A percentile compares a stretch with the other conserved stretches of the same genome.
Conservation (phyloP, 768 basidiomycete species). For the Kwoniella dendrophila region DNA sequence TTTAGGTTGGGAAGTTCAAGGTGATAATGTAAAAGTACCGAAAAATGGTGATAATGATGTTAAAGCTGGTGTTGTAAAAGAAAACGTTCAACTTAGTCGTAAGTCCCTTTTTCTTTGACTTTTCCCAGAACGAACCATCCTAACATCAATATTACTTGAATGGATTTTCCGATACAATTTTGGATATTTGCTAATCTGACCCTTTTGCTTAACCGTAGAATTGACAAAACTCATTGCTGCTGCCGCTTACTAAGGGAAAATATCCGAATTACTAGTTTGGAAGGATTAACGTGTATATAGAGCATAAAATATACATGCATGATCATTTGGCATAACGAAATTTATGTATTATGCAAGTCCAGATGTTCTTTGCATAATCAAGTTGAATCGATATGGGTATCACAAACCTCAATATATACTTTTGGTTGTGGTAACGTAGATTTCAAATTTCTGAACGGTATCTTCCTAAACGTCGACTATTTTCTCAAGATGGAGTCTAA, state of each 20-base stretch:
- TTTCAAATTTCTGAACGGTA: too few relatives aligned
- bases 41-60: slow-evolving; percentile 57
- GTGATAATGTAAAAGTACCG: slow-evolving; percentile 47
- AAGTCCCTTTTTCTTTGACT: slow-evolving; percentile 25
- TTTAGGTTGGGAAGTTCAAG: slow-evolving; percentile 54
- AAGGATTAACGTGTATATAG: slow-evolving; percentile 1
- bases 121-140: too few relatives aligned
- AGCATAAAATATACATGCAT: slow-evolving; percentile 13
- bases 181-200: not conserved
- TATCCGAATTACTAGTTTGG: too few relatives aligned
- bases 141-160: too few relatives aligned
- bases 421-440: too few relatives aligned
- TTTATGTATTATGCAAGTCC: too few relatives aligned
- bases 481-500: not conserved
- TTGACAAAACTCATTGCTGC: slow-evolving; percentile 55
- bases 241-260: slow-evolving; percentile 41
- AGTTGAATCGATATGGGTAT: too few relatives aligned
- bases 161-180: too few relatives aligned
- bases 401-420: too few relatives aligned
- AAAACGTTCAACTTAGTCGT: slow-evolving; percentile 56
- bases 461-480: not conserved
- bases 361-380: too few relatives aligned
- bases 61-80: slow-evolving; percentile 56
- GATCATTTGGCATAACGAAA: not conserved
- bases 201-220: slow-evolving; percentile 35